A percentile compares a stretch with the other conserved stretches of the same genome.
phyloP scores from a whole-genome alignment of 1,284 basidiomycete genomes.

The Cryptococcus wingfieldii region DNA sequence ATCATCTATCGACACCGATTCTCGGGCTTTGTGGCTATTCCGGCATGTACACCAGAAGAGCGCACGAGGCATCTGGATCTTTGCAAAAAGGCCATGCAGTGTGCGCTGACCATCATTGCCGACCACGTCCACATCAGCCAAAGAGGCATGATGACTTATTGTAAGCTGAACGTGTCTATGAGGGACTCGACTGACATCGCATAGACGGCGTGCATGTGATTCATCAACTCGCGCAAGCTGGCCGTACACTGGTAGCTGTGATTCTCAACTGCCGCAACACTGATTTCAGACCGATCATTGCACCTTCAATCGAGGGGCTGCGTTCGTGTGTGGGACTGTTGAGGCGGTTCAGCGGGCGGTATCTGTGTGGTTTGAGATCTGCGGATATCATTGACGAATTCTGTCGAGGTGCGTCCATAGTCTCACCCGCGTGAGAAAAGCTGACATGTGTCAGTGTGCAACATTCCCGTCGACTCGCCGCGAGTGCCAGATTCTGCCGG shows the following conservation, averaged over 20 bases:
- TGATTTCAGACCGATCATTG: slow-evolving; percentile 61
- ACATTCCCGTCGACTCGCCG: slow-evolving; percentile 72
- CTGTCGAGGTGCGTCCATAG: slow-evolving; percentile 63
- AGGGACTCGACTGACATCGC: not conserved
- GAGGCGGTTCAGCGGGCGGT: slow-evolving; percentile 51
- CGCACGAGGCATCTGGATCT: slow-evolving; percentile 44
- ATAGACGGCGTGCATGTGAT: slow-evolving; percentile 86
- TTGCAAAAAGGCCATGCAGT: slow-evolving; percentile 59
- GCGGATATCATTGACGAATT: slow-evolving; percentile 90
- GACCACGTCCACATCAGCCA: slow-evolving; percentile 68
- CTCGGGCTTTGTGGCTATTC: slow-evolving; percentile 48
- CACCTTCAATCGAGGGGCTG: slow-evolving; percentile 72
- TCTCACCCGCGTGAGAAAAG: not conserved
- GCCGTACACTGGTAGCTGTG: slow-evolving; percentile 76
- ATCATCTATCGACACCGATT: slow-evolving; percentile 51
- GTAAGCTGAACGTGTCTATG: slow-evolving; percentile 47
- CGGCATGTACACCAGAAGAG: slow-evolving; percentile 47
- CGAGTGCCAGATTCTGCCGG: slow-evolving; percentile 52
- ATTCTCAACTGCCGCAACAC: slow-evolving; percentile 60
- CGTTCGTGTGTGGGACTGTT: slow-evolving; percentile 77
- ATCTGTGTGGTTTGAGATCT: slow-evolving; percentile 74
- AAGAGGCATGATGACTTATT: slow-evolving; percentile 88
- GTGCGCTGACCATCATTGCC: slow-evolving; percentile 60
- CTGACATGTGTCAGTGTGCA: slow-evolving; percentile 59
- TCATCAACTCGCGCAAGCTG: slow-evolving; percentile 87